A percentile compares a stretch with the other conserved stretches of the same genome.
phyloP scores from a whole-genome alignment of 208 protist species.

The Herpetomonas samuelpessoai region DNA sequence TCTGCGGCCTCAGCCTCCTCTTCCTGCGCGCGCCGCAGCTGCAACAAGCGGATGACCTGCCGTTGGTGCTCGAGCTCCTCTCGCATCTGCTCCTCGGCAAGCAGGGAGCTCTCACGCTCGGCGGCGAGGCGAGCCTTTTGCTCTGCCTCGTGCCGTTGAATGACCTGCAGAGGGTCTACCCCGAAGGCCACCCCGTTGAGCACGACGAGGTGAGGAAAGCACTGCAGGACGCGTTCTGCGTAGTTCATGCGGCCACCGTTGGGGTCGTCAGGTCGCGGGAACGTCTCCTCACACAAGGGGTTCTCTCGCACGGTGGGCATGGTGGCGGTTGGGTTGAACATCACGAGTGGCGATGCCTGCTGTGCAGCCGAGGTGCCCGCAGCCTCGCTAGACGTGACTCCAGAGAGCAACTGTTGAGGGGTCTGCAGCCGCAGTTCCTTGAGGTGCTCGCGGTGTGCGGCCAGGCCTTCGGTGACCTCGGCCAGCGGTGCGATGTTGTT shows the following conservation, averaged over 20 bases:
- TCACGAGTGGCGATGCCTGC: neutral
- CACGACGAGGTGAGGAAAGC: conserved; percentile 34
- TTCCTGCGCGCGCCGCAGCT: too few relatives aligned
- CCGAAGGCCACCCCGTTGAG: conserved; percentile 62
- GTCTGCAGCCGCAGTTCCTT: conserved; percentile 55
- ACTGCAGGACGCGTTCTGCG: conserved; percentile 33
- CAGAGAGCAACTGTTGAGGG: conserved; percentile 7
- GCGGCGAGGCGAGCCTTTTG: neutral
- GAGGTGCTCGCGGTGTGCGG: conserved; percentile 29
- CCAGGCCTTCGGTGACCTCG: conserved; percentile 34
- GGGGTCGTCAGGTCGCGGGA: neutral
- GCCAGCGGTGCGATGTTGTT: conserved; percentile 44
- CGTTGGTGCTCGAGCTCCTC: too few relatives aligned
- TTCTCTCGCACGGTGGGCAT: conserved; percentile 34
- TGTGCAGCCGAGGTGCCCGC: neutral
- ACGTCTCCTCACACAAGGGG: conserved; percentile 23
- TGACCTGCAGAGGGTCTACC: conserved; percentile 34
- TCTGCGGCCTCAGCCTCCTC: too few relatives aligned
- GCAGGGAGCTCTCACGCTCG: neutral
- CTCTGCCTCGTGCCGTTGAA: conserved; percentile 10
- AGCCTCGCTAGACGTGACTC: neutral
- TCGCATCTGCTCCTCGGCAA: neutral
- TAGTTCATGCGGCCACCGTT: conserved; percentile 15
- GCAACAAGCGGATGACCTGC: too few relatives aligned
- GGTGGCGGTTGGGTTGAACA: neutral